Conservation (phyloP, 345 rosid genomes). For the Salix udensis region DNA sequence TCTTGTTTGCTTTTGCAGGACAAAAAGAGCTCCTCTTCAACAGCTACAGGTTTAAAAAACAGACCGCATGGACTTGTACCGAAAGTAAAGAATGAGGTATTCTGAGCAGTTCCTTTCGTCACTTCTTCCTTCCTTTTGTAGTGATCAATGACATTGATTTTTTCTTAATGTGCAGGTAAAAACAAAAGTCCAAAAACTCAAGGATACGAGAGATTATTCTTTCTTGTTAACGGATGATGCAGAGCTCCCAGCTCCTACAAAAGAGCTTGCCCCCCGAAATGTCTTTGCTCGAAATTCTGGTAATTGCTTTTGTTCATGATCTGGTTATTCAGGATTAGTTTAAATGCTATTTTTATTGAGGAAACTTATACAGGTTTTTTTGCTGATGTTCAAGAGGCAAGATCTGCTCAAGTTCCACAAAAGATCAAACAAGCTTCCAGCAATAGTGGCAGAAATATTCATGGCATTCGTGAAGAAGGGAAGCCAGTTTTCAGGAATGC, state of each 20-base stretch:
- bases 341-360: conserved; percentile 49
- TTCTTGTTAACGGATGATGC: conserved; percentile 75
- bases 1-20: conserved; percentile 40
- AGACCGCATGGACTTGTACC: conserved; percentile 28
- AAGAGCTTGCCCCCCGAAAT: conserved; percentile 41
- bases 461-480: conserved; percentile 47
- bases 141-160: not conserved
- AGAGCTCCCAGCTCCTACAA: conserved; percentile 57
- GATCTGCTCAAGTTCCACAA: conserved; percentile 43
- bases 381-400: conserved; percentile 75
- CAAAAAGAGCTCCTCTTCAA: conserved; percentile 44
- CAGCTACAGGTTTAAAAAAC: conserved; percentile 33
- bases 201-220: conserved; percentile 83
- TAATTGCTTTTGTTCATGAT: conserved; percentile 27
- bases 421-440: conserved; percentile 49
- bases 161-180: conserved; percentile 37
- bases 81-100: conserved; percentile 50
- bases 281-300: conserved; percentile 49
- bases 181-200: conserved; percentile 62
- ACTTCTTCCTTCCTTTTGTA: not conserved
- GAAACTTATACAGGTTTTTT: conserved; percentile 66
- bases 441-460: conserved; percentile 41
- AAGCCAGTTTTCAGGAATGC: conserved; percentile 36
- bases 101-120: not conserved
- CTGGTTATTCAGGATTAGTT: conserved; percentile 28